Evolutionary conservation across 2,329 filamentous ascomycete genomes (phyloP).

Genomic region (Stachybotrys chartarum): DNA sequence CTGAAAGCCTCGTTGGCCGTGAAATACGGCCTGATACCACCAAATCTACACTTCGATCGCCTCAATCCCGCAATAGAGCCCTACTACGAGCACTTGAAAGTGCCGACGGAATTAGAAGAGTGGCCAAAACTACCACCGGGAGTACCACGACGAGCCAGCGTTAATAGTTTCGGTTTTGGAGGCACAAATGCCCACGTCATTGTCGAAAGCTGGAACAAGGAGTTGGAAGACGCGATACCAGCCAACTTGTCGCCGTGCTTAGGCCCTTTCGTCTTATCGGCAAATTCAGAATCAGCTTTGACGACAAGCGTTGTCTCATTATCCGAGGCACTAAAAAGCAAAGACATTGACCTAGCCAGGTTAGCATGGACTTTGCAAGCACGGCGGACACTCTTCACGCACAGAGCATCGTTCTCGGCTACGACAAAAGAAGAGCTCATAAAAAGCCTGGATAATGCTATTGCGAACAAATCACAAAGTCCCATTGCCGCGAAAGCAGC

Average conservation of each 20-base stretch:
- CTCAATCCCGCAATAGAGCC: constrained; percentile 30
- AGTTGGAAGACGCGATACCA: background rate
- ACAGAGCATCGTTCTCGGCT: background rate
- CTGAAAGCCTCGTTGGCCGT: constrained; percentile 41
- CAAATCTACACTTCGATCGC: constrained; percentile 38
- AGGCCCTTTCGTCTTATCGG: background rate
- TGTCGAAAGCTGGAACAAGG: background rate
- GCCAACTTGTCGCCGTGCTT: background rate
- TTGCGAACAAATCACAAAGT: background rate
- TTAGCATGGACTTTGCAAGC: background rate
- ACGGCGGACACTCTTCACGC: background rate
- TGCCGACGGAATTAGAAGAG: constrained; percentile 5
- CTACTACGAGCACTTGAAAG: constrained; percentile 8
- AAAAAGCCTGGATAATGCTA: background rate
- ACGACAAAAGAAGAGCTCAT: background rate
- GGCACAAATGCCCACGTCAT: constrained; percentile 7
- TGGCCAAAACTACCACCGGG: constrained; percentile 6
- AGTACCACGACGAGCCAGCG: constrained; percentile 5
- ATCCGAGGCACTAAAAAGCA: background rate
- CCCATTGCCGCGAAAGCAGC: background rate
- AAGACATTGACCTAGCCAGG: background rate
- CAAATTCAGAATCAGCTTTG: background rate
- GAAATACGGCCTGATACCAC: constrained; percentile 36
- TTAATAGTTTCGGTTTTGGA: constrained; percentile 11
- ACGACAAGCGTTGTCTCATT: background rate